Conservation (phyloP, 2,329 filamentous ascomycete genomes). For the Rhynchosporium secalis region DNA sequence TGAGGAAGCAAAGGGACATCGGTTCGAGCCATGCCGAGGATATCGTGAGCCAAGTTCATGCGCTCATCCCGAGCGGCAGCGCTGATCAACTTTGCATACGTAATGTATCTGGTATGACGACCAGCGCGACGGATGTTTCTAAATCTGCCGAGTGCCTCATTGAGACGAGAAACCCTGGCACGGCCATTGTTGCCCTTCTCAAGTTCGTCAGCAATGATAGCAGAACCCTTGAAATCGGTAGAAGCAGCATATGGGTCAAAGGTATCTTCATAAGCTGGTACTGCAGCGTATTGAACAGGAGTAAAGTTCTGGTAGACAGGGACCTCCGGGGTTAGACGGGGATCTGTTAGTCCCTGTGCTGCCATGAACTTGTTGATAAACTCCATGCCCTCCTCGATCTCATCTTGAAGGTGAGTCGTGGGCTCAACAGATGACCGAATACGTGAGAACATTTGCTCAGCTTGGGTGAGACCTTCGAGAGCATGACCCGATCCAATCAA, state of each 20-base stretch:
- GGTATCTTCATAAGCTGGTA: conserved; percentile 71
- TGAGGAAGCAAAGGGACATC: conserved; percentile 85
- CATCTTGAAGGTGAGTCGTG: conserved; percentile 64
- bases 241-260: conserved; percentile 89
- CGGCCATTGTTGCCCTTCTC: conserved; percentile 73
- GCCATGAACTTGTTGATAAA: conserved; percentile 63
- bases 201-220: conserved; percentile 84
- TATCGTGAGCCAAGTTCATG: conserved; percentile 78
- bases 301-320: conserved; percentile 48
- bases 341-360: conserved; percentile 54
- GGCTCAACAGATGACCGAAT: conserved; percentile 61
- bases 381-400: conserved; percentile 84
- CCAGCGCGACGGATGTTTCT: conserved; percentile 91
- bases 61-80: conserved; percentile 84
- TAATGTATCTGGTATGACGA: conserved; percentile 91
- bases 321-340: conserved; percentile 51
- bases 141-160: conserved; percentile 79
- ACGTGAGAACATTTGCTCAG: conserved; percentile 82
- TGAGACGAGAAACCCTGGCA: conserved; percentile 65
- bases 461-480: conserved; percentile 75
- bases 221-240: conserved; percentile 91
- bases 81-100: conserved; percentile 92
- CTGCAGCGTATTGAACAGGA: conserved; percentile 54
- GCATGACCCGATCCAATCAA: conserved; percentile 83
- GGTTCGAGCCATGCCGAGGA: conserved; percentile 82